phyloP scores from a whole-genome alignment of 176 grass and related monocot genomes.

The Puya raimondii region DNA sequence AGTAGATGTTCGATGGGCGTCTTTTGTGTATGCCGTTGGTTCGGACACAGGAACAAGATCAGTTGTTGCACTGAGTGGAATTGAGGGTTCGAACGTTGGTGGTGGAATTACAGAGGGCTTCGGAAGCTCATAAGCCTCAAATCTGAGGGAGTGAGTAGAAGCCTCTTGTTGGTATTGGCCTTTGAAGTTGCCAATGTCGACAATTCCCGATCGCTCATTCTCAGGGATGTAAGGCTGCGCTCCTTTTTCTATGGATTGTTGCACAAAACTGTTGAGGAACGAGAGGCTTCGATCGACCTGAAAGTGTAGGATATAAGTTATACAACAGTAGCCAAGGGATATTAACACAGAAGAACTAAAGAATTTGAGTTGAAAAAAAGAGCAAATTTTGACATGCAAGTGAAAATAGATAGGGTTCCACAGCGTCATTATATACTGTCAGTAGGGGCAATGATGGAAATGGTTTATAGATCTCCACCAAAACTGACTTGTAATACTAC shows the following conservation, averaged over 20 bases:
- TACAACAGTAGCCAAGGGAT: not conserved
- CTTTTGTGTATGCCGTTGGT: constrained; percentile 44
- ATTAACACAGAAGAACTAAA: not conserved
- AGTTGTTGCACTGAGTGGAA: constrained; percentile 26
- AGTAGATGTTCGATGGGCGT: constrained; percentile 37
- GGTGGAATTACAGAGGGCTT: constrained; percentile 37
- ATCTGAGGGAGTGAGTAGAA: constrained; percentile 72
- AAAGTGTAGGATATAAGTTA: constrained; percentile 20
- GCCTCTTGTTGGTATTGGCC: constrained; percentile 72
- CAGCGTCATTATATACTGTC: too few relatives aligned
- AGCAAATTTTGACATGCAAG: not conserved
- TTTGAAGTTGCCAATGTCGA: constrained; percentile 41
- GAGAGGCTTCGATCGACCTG: constrained; percentile 75
- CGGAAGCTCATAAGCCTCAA: constrained; percentile 95
- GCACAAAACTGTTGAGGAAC: constrained; percentile 65
- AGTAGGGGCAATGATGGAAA: too few relatives aligned
- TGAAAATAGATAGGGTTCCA: not conserved
- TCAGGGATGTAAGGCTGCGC: constrained; percentile 76
- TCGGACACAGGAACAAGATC: constrained; percentile 76
- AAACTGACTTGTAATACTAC: too few relatives aligned
- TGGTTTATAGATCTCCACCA: too few relatives aligned
- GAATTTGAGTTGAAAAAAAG: not conserved
- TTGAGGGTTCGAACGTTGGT: constrained; percentile 29
- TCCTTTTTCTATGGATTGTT: constrained; percentile 89
- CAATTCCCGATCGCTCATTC: constrained; percentile 53